Evolutionary conservation across 1,139 yeast species (phyloP).

Genomic region (Kodamaea anthophila): DNA sequence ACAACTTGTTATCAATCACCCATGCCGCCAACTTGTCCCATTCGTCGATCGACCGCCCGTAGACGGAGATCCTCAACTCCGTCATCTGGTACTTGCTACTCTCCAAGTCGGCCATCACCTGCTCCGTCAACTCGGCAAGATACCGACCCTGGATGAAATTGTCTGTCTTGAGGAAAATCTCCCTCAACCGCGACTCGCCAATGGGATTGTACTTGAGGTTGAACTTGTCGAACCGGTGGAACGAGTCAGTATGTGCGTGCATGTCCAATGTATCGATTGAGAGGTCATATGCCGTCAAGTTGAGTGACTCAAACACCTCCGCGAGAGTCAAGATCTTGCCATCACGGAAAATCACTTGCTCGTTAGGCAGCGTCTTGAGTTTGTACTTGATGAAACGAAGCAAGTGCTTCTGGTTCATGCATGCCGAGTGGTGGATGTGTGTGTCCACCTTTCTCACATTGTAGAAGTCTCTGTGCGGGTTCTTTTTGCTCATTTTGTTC

Average conservation of each 20-base stretch:
- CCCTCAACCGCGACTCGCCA: conserved; percentile 95
- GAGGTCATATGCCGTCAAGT: conserved; percentile 87
- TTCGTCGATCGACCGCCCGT: conserved; percentile 83
- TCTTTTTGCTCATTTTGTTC: conserved; percentile 64
- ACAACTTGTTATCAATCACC: conserved; percentile 88
- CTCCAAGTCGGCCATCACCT: conserved; percentile 90
- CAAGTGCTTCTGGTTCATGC: conserved; percentile 97
- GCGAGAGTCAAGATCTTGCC: conserved; percentile 80
- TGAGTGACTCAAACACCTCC: conserved; percentile 85
- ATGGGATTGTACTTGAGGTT: conserved; percentile 96
- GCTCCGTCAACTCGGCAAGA: conserved; percentile 87
- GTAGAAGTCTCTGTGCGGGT: conserved; percentile 94
- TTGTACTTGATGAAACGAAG: conserved; percentile 91
- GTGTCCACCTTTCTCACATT: conserved; percentile 98
- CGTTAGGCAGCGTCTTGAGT: conserved; percentile 57
- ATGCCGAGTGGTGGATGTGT: conserved; percentile 97
- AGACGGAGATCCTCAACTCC: conserved; percentile 89
- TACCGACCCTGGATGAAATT: conserved; percentile 85
- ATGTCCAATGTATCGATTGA: conserved; percentile 95
- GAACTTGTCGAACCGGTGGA: conserved; percentile 96
- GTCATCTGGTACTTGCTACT: conserved; percentile 95
- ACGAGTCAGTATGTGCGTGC: conserved; percentile 98
- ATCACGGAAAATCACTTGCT: conserved; percentile 89
- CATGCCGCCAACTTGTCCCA: conserved; percentile 96
- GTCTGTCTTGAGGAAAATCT: conserved; percentile 91